Evolutionary conservation across 2,329 filamentous ascomycete genomes (phyloP), one percentile per base, ranked within the genome.

Genomic region (Hypoxylon sp.): DNA sequence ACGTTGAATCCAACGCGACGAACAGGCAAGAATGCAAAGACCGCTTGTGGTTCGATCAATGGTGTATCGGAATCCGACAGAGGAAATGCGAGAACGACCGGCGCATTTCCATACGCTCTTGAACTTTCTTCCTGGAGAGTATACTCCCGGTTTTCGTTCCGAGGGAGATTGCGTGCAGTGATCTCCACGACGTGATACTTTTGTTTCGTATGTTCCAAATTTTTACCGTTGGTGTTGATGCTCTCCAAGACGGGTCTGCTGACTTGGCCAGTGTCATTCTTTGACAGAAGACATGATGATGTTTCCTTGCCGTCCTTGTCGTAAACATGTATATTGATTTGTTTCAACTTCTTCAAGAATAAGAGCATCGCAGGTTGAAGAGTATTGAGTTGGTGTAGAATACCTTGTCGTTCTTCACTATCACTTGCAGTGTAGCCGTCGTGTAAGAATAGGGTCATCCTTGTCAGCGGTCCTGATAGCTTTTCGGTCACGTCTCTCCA

Each of bases 1-100:
- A 82, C 81, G 43, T 80, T 82, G 71, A 85, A 84, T 0, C 81
- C 82, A 46, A 79, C 75, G 3, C 73, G 69, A 0, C 79, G 73
- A n/a, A 85, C 73, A 0, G 84, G 84, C 0, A 85, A 69, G 66
- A 86, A 86, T 0, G 79, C 81, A 71, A 82, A 86, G 0, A 85
- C 63, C 5, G 81, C 72, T 55, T 86, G 83, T 5, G 74, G 68
- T 32, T 81, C 70, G 4, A 82, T 63, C 2, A 83, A 53, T 0
- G 83, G 84, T 0, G 60, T 25, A 0, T 64, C 75, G 2, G 72
- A 53, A 0, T 72, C 69, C 0, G 78, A 73, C 1, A 85, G 28
- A 0, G 84, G 84, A 65, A 86, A 86, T 0, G 83, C 84, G 0
- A 86, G 73, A 1, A 83, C 72, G 1, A 86, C 73, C 19, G 82